Evolutionary conservation across 192 early-diverging fungal genomes (phyloP).

Genomic region (Linnemannia zychae): DNA sequence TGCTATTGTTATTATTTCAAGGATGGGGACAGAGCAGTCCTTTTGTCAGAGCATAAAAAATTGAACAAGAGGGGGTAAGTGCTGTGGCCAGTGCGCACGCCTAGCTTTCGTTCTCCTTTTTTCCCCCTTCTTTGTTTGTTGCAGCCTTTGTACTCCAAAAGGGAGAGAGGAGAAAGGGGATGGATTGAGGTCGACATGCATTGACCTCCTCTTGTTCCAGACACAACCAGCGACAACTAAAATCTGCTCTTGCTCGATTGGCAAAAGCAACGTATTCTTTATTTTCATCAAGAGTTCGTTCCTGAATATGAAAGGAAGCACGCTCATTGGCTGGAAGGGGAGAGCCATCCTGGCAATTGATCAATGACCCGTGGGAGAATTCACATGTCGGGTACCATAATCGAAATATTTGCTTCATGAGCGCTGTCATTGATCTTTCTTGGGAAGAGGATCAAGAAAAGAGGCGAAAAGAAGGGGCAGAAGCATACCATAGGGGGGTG

Average conservation of each 20-base stretch:
- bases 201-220: not conserved
- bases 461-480: not conserved
- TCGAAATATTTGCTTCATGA: not conserved
- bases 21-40: not conserved
- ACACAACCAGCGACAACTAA: not conserved
- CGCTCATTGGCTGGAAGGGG: not conserved
- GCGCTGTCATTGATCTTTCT: too few species aligned
- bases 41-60: not conserved
- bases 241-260: too few species aligned
- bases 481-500: not conserved
- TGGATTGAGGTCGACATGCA: not conserved
- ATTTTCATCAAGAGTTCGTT: too few species aligned
- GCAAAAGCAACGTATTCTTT: too few species aligned
- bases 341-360: not conserved
- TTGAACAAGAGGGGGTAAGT: not conserved
- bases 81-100: not conserved
- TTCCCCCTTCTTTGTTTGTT: not conserved
- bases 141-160: too few species aligned
- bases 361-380: not conserved
- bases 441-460: not conserved
- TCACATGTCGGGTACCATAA: not conserved
- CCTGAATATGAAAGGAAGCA: too few species aligned
- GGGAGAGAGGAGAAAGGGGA: not conserved
- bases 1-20: not conserved
- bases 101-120: not conserved